A percentile compares a stretch with the other conserved stretches of the same genome.
Evolutionary conservation across 2,329 filamentous ascomycete species (phyloP).

Genomic region (Phialemonium atrogriseum): DNA sequence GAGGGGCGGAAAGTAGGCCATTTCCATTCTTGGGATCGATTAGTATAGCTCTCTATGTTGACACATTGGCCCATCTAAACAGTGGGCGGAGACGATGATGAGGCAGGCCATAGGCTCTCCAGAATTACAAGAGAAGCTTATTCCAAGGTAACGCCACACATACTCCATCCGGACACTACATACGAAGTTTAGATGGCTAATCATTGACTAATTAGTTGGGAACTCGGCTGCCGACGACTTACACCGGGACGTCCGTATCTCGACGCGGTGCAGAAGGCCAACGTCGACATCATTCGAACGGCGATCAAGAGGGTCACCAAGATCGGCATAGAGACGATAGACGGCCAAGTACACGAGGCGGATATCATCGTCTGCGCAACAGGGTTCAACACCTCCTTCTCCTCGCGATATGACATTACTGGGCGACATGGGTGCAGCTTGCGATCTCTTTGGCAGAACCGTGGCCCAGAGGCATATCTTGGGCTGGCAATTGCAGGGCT

Average conservation of each 20-base stretch:
- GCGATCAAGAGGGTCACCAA: slow-evolving; percentile 46
- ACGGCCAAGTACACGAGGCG: slow-evolving; percentile 43
- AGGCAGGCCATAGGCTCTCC: too few relatives aligned
- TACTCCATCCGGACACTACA: too few relatives aligned
- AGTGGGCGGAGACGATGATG: too few relatives aligned
- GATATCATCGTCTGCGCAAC: slow-evolving; percentile 59
- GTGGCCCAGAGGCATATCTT: slow-evolving; percentile 57
- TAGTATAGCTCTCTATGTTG: too few relatives aligned
- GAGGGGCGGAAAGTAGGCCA: too few relatives aligned
- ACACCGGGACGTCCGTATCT: slow-evolving; percentile 60
- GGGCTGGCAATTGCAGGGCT: slow-evolving; percentile 53
- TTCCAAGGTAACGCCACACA: too few relatives aligned
- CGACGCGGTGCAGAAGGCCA: slow-evolving; percentile 48
- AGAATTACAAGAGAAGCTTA: too few relatives aligned
- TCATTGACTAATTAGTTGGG: too few relatives aligned
- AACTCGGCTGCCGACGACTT: too few relatives aligned
- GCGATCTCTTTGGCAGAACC: slow-evolving; percentile 42
- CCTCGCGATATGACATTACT: slow-evolving; percentile 49
- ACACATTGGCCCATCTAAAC: too few relatives aligned
- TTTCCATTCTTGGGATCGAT: too few relatives aligned
- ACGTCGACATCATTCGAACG: slow-evolving; percentile 46
- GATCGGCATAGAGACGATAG: slow-evolving; percentile 45
- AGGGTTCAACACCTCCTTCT: slow-evolving; percentile 49
- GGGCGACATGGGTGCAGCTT: slow-evolving; percentile 41
- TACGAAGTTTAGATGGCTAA: too few relatives aligned